Evolutionary conservation across 2,329 filamentous ascomycete species (phyloP), one percentile per base, ranked within the genome.

Genomic region (Pseudogymnoascus sp.): DNA sequence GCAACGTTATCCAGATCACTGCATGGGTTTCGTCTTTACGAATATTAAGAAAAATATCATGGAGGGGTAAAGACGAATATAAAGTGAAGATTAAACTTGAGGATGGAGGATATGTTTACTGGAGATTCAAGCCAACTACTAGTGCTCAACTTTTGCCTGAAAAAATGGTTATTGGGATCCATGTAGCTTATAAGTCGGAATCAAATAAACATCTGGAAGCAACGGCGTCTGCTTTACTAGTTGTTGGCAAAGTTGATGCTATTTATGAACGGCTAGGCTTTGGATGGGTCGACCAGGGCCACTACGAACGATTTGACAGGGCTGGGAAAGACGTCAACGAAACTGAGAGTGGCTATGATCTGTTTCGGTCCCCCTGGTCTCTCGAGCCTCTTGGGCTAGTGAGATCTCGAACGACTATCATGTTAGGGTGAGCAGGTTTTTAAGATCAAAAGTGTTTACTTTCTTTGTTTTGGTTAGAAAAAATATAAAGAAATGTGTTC

Each of bases 161-260:
- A 38, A 38, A 4, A 38, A 38, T 9, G 5, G 14, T n/a, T 38
- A 38, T 38, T 38, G 35, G 35, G 35, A 38, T 38, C 35, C 35
- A 38, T 38, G 35, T 38, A n/a, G 35, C 12, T 38, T 38, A 38
- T 38, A 38, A 38, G 14, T 38, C 35, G 35, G 35, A 38, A n/a
- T 38, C 35, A 38, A 12, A 38, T 38, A 38, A n/a, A n/a, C 14
- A 38, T n/a, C 35, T n/a, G 5, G 35, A 38, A 38, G 35, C 35
- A 8, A 41, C 19, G 16, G 59, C 25, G 19, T 30, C 59, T 58
- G 42, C 33, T 61, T 42, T 63, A 25, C n/a, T 63, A 39, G 62
- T 63, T 63, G 9, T 35, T 61, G 42, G 42, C 59, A 63, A 63
- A 63, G 33, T 58, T 4, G 23, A 14, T 16, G 28, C 36, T 42